A percentile compares a stretch with the other conserved stretches of the same genome.
Evolutionary conservation across 768 basidiomycete genomes (phyloP).

Genomic region (Cystobasidium onofrii): DNA sequence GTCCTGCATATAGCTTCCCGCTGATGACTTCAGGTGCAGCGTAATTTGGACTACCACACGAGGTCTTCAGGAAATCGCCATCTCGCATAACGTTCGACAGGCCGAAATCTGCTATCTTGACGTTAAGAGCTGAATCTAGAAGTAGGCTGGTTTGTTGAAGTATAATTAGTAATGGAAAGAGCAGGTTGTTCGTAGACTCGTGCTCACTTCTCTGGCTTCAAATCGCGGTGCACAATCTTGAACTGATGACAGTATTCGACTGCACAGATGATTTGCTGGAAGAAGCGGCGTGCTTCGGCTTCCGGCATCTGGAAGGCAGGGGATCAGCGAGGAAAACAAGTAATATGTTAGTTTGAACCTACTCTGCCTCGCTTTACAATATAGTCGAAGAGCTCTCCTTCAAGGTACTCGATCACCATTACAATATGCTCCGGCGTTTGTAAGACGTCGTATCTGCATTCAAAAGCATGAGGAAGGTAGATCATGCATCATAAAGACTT

Average conservation of each 20-base stretch:
- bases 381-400: conserved; percentile 95
- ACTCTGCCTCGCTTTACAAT: conserved; percentile 75
- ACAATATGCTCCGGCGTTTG: conserved; percentile 92
- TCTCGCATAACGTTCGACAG: conserved; percentile 92
- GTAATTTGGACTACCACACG: conserved; percentile 96
- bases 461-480: background rate
- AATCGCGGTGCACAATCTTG: conserved; percentile 94
- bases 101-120: conserved; percentile 99
- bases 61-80: conserved; percentile 92
- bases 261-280: conserved; percentile 95
- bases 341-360: background rate
- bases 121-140: conserved; percentile 55
- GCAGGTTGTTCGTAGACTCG: no score
- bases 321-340: background rate
- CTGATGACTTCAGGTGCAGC: conserved; percentile 97
- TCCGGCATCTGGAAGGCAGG: conserved; percentile 63
- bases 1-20: conserved; percentile 89
- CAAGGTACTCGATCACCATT: conserved; percentile 94
- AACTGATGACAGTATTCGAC: conserved; percentile 94
- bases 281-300: conserved; percentile 78
- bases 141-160: conserved; percentile 59
- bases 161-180: no score
- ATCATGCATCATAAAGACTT: no score
- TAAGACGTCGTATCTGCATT: conserved; percentile 55
- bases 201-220: conserved; percentile 83